Evolutionary conservation across 768 basidiomycete species (phyloP), one percentile per base, ranked within the genome.

Genomic region (Psilocybe cubensis): DNA sequence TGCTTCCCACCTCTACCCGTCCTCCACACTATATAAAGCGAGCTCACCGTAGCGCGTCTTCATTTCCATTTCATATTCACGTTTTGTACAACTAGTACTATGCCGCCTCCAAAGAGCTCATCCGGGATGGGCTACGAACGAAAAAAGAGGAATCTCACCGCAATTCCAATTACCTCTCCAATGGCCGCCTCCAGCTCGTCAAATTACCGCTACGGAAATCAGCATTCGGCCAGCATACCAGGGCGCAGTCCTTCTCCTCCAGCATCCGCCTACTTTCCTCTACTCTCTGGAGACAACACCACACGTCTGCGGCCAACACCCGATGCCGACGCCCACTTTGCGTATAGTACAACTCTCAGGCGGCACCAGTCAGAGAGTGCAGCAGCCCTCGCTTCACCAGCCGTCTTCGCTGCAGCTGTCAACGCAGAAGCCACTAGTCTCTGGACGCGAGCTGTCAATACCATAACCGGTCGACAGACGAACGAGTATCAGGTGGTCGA

Each of bases 311-410:
- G 83, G 29, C 84, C 87, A 0, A 78, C 83, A 0, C 78, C 88
- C 0, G 86, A 85, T 50, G 89, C 92, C 1, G 79, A 82, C 27
- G 69, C 83, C 3, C 92, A 94, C 66, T 94, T 94, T 65, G 87
- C 91, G 1, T 93, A 91, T 70, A 92, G 89, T 63, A 93, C 91
- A 0, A 91, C 88, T 0, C 77, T 94, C 18, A 75, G 91, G 25
- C 70, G 92, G 53, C 92, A 93, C 57, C 79, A 82, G 20, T 72
- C 74, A 0, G 85, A 88, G 18, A 71, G 70, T 21, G 67, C 70
- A 20, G 73, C 77, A 11, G 75, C 78, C 0, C 66, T 83, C 35
- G 67, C 73, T 9, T 76, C 82, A n/a, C 82, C 84, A 24, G 70
- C 78, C 8, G 70, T 77, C 4, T 72, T 86, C 17, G 82, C 80